Conservation (phyloP, 2,329 filamentous ascomycete genomes). For the Trichoderma sp. region DNA sequence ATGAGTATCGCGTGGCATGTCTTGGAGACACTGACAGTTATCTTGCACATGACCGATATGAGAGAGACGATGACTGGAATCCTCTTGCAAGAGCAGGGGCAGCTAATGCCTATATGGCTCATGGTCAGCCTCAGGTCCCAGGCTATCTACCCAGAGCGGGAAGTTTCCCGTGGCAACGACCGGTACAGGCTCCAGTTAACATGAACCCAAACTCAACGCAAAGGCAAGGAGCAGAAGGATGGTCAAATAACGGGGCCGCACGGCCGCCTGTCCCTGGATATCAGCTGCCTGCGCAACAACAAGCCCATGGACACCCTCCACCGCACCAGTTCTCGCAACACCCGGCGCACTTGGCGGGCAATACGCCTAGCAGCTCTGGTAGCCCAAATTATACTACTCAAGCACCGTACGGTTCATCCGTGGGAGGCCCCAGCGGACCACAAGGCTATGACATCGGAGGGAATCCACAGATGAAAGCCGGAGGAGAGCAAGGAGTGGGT, state of each 20-base stretch:
- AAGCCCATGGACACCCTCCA: background rate
- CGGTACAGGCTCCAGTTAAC: background rate
- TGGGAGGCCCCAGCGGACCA: background rate
- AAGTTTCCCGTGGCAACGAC: conserved; percentile 3
- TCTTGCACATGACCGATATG: conserved; percentile 9
- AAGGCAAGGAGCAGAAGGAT: background rate
- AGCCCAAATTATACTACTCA: background rate
- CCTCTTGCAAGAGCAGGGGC: background rate
- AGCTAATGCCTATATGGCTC: background rate
- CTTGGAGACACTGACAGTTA: conserved; percentile 8
- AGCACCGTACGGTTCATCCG: background rate
- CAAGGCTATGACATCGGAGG: background rate
- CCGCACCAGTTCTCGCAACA: conserved; percentile 3
- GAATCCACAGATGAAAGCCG: background rate
- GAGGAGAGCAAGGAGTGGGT: background rate
- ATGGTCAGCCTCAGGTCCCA: background rate
- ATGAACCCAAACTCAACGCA: conserved; percentile 8
- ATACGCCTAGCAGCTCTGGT: background rate
- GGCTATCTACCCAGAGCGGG: background rate
- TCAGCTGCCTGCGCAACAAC: background rate
- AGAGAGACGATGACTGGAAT: conserved; percentile 7
- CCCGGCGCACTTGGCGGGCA: background rate
- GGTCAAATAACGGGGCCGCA: background rate
- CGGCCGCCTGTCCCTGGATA: background rate
- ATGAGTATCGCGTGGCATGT: conserved; percentile 7